Evolutionary conservation across 257 asterid genomes (phyloP), one percentile per base, ranked within the genome.

Genomic region (Anisodus acutangulus): DNA sequence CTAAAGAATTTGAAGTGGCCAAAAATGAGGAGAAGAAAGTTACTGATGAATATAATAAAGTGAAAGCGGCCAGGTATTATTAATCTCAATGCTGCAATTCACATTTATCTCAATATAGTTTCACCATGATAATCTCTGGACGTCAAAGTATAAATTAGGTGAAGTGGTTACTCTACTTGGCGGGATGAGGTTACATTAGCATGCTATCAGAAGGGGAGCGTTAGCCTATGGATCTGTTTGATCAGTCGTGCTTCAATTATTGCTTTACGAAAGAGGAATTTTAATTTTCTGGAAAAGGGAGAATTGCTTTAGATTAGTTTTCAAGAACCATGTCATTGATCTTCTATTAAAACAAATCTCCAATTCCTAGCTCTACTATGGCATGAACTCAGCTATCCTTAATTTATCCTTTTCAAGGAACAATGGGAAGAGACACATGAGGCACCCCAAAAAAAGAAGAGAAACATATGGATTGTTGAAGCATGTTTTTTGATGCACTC

Each of bases 1-100:
- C 93, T 58, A 90, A 84, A 88, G 99, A 96, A 85, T 94, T 97
- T 93, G 98, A 96, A 88, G 94, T 88, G 39, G 95, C 99, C 82
- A 91, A 97, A 91, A 95, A 92, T 84, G 98, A 92, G 83, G 98
- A 95, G 93, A 89, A 86, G 83, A 92, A 81, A 88, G 89, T 97
- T 83, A 88, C 98, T 70, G 90, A 89, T 71, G 94, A 93, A 82
- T 97, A 83, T 87, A 92, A 95, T 85, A 90, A 84, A 85, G 92
- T 93, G 83, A 92, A 94, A 90, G 92, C 87, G 88, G 86, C 74
- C 57, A 93, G 98, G 98, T 96, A 91, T 80, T 17, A 4, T 63
- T 55, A 31, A 12, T 80, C 45, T 41, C 53, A 64, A 11, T 31
- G 60, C 63, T 35, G 16, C 51, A 57, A 58, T 66, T 62, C 22